These are phyloP conservation scores for Paragyromitra xinjiangensis DNA, from an alignment of 495 filamentous ascomycete genomes.

Conservation along the genomic window DNA sequence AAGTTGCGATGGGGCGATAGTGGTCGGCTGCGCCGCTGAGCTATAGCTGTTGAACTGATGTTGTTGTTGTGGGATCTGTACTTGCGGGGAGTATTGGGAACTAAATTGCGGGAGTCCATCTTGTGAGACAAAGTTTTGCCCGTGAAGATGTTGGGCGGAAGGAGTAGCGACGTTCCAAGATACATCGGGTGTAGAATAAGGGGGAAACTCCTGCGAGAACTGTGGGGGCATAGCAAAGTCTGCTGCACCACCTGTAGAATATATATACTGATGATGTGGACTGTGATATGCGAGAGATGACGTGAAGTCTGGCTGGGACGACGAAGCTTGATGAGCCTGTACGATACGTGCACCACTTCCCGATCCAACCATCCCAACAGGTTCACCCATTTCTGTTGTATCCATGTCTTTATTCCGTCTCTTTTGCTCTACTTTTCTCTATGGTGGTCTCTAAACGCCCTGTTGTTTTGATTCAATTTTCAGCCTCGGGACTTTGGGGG, in stretches of 20 bases:
- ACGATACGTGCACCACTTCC: conserved; percentile 46
- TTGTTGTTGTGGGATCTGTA: conserved; percentile 45
- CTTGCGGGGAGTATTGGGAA: conserved; percentile 40
- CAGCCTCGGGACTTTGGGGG: conserved; percentile 47
- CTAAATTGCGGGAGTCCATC: conserved; percentile 41
- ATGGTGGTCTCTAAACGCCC: conserved; percentile 47
- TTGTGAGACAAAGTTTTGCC: conserved; percentile 46
- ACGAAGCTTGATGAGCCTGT: conserved; percentile 46
- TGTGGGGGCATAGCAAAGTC: conserved; percentile 49
- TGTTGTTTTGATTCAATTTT: conserved; percentile 45
- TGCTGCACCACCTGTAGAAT: conserved; percentile 27
- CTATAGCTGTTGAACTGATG: conserved; percentile 43
- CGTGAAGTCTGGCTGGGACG: conserved; percentile 50
- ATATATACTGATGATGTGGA: conserved; percentile 50
- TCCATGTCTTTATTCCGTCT: conserved; percentile 46
- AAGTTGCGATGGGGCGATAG: conserved; percentile 42
- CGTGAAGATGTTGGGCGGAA: conserved; percentile 45
- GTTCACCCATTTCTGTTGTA: conserved; percentile 50
- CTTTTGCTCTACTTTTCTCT: conserved; percentile 44
- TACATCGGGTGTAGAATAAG: conserved; percentile 43
- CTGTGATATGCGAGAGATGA: conserved; percentile 50
- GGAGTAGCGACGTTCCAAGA: conserved; percentile 44
- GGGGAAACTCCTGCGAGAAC: conserved; percentile 44
- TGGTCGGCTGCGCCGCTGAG: conserved; percentile 37
- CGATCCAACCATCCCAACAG: conserved; percentile 48